Conservation (phyloP, 495 filamentous ascomycete genomes). For the Parathielavia hyrcaniae region DNA sequence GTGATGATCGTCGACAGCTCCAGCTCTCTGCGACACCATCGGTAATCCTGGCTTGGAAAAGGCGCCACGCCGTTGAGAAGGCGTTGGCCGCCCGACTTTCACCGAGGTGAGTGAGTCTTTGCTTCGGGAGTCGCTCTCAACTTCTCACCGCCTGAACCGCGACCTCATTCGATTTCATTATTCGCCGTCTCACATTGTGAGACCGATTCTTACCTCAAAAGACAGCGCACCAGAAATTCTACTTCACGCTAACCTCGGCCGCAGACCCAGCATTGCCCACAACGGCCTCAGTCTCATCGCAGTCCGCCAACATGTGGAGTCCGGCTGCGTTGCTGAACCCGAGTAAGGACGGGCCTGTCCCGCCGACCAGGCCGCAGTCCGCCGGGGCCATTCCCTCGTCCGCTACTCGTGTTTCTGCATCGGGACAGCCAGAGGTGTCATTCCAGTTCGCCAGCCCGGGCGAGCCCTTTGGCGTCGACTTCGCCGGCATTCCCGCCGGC, state of each 20-base stretch:
- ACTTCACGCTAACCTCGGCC: conserved; percentile 1
- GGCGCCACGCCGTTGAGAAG: not conserved
- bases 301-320: conserved; percentile 27
- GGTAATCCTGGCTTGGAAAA: not conserved
- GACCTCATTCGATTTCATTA: not conserved
- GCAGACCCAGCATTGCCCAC: not conserved
- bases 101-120: conserved; percentile 9
- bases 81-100: not conserved
- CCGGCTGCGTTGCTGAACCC: conserved; percentile 28
- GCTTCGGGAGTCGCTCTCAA: not conserved
- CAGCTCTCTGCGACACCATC: not conserved
- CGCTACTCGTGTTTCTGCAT: not conserved
- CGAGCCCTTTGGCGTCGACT: conserved; percentile 19
- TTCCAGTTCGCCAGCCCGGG: conserved; percentile 44
- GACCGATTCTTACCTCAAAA: not conserved
- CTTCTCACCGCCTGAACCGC: conserved; percentile 9
- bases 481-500: conserved; percentile 18
- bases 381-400: conserved; percentile 8
- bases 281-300: conserved; percentile 2
- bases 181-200: not conserved
- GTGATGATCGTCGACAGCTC: not conserved
- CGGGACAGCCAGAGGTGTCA: conserved; percentile 13
- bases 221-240: not conserved
- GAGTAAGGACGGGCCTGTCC: conserved; percentile 12
- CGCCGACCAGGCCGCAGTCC: conserved; percentile 17